These are phyloP conservation scores for Sherardia arvensis DNA, from an alignment of 257 asterid species.

Conservation along the genomic window DNA sequence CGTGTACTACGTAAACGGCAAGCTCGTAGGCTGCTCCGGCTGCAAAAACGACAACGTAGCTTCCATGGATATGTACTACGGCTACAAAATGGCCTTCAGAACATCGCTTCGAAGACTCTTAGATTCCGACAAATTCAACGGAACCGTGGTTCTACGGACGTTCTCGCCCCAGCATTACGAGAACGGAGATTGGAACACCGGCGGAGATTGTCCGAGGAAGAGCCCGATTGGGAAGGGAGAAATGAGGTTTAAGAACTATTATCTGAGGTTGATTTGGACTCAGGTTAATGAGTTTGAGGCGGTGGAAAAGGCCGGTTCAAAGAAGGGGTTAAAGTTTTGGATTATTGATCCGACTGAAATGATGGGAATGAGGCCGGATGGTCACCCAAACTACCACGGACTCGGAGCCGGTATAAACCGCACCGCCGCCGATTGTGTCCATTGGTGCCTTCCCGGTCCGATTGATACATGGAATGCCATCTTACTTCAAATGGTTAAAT, in stretches of 20 bases:
- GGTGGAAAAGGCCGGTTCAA: conserved; percentile 46
- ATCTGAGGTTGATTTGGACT: conserved; percentile 37
- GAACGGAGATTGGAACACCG: conserved; percentile 73
- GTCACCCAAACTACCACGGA: conserved; percentile 33
- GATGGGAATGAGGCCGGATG: conserved; percentile 34
- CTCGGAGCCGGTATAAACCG: conserved; percentile 11
- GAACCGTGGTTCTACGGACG: conserved; percentile 11
- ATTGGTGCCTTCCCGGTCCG: conserved; percentile 39
- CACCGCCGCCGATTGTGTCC: conserved; percentile 20
- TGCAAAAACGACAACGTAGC: conserved; percentile 11
- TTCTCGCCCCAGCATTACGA: conserved; percentile 73
- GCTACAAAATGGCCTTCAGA: conserved; percentile 25
- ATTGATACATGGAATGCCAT: conserved; percentile 30
- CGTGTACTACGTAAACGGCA: conserved; percentile 12
- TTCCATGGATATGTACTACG: conserved; percentile 7
- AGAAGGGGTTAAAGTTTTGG: conserved; percentile 31
- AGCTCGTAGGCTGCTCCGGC: conserved; percentile 15
- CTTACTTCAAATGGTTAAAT: conserved; percentile 12
- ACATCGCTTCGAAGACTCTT: conserved; percentile 16
- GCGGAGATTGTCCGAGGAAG: conserved; percentile 63
- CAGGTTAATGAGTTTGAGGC: conserved; percentile 53
- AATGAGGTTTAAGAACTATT: conserved; percentile 29
- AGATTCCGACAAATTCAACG: conserved; percentile 11
- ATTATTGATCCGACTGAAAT: conserved; percentile 24
- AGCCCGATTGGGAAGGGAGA: conserved; percentile 37